Percentiles rank a stretch among this genome's conserved stretches.
Conservation (phyloP, 2,329 filamentous ascomycete species). For the Hymenoscyphus linearis region DNA sequence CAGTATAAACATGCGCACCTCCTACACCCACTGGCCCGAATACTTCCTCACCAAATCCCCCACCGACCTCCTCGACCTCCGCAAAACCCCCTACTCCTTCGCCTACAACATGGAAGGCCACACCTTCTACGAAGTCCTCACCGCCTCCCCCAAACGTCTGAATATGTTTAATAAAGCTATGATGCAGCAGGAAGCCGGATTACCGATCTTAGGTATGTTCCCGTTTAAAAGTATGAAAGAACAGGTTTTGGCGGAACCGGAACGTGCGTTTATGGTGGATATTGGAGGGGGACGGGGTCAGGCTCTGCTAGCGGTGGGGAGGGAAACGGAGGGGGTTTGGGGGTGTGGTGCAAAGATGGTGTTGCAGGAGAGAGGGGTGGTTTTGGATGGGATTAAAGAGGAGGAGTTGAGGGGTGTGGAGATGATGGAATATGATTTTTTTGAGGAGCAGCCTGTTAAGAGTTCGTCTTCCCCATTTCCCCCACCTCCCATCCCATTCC, state of each 20-base stretch:
- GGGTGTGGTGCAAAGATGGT: constrained; percentile 16
- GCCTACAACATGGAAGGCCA: constrained; percentile 16
- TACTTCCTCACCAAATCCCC: constrained; percentile 17
- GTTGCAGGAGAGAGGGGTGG: constrained; percentile 28
- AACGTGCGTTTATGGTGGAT: constrained; percentile 26
- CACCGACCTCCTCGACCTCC: constrained; percentile 15
- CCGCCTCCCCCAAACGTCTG: constrained; percentile 9
- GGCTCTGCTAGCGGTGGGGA: constrained; percentile 28
- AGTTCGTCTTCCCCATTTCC: constrained; percentile 19
- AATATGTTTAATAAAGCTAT: constrained; percentile 21
- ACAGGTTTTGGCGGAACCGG: constrained; percentile 23
- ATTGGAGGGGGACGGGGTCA: constrained; percentile 23
- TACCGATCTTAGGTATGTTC: constrained; percentile 21
- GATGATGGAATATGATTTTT: constrained; percentile 34
- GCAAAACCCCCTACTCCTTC: constrained; percentile 19
- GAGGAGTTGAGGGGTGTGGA: constrained; percentile 28
- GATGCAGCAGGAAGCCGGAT: constrained; percentile 13
- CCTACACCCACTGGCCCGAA: constrained; percentile 10
- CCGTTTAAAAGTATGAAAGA: constrained; percentile 15
- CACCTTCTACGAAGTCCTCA: constrained; percentile 22
- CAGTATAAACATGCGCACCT: constrained; percentile 12
- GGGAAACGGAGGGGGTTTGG: constrained; percentile 15
- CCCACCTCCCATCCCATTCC: background rate
- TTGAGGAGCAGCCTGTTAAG: constrained; percentile 36
- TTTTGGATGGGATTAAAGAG: constrained; percentile 14